A percentile compares a stretch with the other conserved stretches of the same genome.
These are phyloP conservation scores for Emmonsia crescens DNA, from an alignment of 2,329 filamentous ascomycete genomes.

Conservation along the genomic window DNA sequence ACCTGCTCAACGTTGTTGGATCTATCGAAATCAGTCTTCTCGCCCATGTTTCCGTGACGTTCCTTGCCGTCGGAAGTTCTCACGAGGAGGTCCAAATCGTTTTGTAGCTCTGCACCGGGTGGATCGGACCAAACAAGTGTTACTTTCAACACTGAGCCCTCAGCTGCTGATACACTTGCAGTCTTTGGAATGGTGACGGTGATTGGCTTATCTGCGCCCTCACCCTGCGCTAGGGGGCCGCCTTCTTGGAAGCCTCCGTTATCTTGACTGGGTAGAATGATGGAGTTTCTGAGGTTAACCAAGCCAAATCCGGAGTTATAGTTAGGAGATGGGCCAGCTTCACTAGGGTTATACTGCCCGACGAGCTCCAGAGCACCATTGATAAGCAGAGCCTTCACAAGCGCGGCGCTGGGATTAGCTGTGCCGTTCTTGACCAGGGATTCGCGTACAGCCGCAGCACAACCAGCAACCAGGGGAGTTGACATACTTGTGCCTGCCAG, in stretches of 20 bases:
- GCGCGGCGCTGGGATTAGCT: conserved; percentile 13
- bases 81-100: conserved; percentile 15
- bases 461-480: conserved; percentile 17
- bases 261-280: conserved; percentile 7
- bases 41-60: conserved; percentile 14
- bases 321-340: conserved; percentile 14
- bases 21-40: conserved; percentile 10
- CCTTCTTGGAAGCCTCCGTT: conserved; percentile 8
- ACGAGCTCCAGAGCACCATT: conserved; percentile 16
- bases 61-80: conserved; percentile 10
- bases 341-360: conserved; percentile 13
- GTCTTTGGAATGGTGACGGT: conserved; percentile 7
- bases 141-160: conserved; percentile 10
- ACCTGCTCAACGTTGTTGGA: conserved; percentile 18
- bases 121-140: conserved; percentile 16
- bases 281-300: conserved; percentile 14
- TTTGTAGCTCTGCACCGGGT: conserved; percentile 12
- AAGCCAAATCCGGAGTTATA: conserved; percentile 15
- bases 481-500: conserved; percentile 18
- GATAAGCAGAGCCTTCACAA: conserved; percentile 20
- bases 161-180: background rate
- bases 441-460: conserved; percentile 16
- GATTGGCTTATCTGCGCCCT: conserved; percentile 3
- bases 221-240: conserved; percentile 4
- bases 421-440: conserved; percentile 10